Conservation (phyloP, 495 filamentous ascomycete genomes). For the Penicillium verhagenii region DNA sequence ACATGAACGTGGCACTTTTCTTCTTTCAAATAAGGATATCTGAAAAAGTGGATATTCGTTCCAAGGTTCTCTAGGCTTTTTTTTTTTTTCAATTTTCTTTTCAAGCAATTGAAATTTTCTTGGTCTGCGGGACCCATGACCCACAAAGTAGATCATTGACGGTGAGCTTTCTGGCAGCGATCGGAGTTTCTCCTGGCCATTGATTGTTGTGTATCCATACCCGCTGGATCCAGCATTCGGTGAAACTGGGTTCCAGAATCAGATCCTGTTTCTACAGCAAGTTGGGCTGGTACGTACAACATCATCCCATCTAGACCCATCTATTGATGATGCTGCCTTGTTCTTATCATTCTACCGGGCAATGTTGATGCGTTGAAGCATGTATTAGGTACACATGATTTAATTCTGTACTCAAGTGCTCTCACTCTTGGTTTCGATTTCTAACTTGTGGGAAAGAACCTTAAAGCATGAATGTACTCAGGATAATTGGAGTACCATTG, state of each 20-base stretch:
- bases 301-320: slow-evolving; percentile 13
- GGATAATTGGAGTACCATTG: too few species aligned
- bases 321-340: slow-evolving; percentile 6
- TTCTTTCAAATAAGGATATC: not conserved
- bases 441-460: too few species aligned
- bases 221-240: slow-evolving; percentile 18
- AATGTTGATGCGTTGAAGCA: not conserved
- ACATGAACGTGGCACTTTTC: too few species aligned
- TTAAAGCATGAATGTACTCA: too few species aligned
- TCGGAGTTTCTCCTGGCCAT: slow-evolving; percentile 13
- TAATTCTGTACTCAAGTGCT: not conserved
- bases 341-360: not conserved
- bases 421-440: not conserved
- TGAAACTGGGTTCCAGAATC: slow-evolving; percentile 20
- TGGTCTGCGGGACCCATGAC: slow-evolving; percentile 14
- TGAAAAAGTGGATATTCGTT: not conserved
- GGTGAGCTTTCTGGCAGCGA: slow-evolving; percentile 12
- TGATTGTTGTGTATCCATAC: not conserved
- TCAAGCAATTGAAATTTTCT: not conserved
- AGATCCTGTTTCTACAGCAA: slow-evolving; percentile 2
- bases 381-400: not conserved
- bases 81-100: slow-evolving; percentile 1
- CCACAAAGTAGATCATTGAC: slow-evolving; percentile 20
- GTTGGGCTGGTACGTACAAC: slow-evolving; percentile 1
- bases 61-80: slow-evolving; percentile 20